Percentiles rank a stretch among this genome's conserved stretches.
Evolutionary conservation across 768 basidiomycete genomes (phyloP).

Genomic region (Coprinopsis strossmayeri): DNA sequence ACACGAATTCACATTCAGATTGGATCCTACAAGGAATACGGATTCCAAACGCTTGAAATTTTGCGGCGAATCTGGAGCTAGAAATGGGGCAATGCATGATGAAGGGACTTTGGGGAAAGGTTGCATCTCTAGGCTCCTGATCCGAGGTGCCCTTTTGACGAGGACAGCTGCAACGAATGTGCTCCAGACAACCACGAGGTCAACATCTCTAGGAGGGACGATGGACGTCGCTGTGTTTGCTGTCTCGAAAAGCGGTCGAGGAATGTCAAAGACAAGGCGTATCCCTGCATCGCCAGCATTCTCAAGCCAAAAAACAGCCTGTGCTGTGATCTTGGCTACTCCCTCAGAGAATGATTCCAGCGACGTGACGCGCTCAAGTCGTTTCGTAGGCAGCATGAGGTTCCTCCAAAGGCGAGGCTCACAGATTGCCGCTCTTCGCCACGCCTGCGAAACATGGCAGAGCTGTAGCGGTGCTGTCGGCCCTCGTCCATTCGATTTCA

Average conservation of each 20-base stretch:
- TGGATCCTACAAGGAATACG: neutral
- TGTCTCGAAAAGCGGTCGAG: too few species aligned
- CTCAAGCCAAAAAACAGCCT: conserved; percentile 1
- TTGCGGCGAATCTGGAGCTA: neutral
- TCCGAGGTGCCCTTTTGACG: conserved; percentile 3
- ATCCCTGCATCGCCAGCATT: conserved; percentile 7
- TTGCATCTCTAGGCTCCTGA: conserved; percentile 1
- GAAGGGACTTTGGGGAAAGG: neutral
- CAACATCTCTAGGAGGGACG: neutral
- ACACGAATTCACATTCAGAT: neutral
- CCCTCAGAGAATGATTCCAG: neutral
- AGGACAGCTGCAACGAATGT: conserved; percentile 2
- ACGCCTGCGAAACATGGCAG: conserved; percentile 30
- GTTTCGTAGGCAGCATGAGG: conserved; percentile 3
- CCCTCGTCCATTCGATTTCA: neutral
- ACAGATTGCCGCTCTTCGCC: conserved; percentile 33
- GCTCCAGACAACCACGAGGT: neutral
- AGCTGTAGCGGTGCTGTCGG: conserved; percentile 26
- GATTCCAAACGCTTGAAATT: conserved; percentile 1
- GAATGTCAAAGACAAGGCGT: neutral
- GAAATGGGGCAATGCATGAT: neutral
- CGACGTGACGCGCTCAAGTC: conserved; percentile 3
- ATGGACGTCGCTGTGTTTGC: too few species aligned
- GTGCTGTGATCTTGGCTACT: neutral
- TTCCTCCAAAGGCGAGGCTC: conserved; percentile 30